phyloP scores from a whole-genome alignment of 805 yeast species.

The Grigorovia humatica region DNA sequence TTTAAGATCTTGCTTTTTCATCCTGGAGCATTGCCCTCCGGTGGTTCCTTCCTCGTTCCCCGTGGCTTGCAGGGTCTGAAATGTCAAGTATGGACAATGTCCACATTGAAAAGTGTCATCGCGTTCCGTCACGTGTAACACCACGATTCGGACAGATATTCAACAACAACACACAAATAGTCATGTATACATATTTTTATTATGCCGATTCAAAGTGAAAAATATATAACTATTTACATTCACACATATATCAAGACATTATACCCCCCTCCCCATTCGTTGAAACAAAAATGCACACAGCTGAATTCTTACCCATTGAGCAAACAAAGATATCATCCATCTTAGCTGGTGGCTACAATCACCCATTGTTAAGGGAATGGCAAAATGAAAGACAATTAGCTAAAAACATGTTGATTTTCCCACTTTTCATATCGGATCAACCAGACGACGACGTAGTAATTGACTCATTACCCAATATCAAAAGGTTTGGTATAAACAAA shows the following conservation, averaged over 20 bases:
- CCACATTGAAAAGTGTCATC: neutral
- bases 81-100: neutral
- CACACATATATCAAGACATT: neutral
- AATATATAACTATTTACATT: no score
- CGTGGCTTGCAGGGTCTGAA: neutral
- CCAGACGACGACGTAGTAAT: constrained; percentile 72
- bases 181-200: no score
- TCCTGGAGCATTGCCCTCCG: no score
- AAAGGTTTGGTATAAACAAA: constrained; percentile 74
- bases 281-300: constrained; percentile 36
- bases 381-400: constrained; percentile 75
- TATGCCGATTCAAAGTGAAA: no score
- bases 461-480: constrained; percentile 77
- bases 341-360: constrained; percentile 89
- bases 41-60: no score
- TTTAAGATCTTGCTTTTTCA: neutral
- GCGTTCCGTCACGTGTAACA: neutral
- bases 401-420: constrained; percentile 87
- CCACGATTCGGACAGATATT: neutral
- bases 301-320: constrained; percentile 52
- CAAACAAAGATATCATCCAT: constrained; percentile 62
- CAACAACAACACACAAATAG: neutral
- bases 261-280: neutral
- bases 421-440: constrained; percentile 72
- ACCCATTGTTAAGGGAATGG: constrained; percentile 84